A percentile compares a stretch with the other conserved stretches of the same genome.
Conservation (phyloP, 345 rosid species). For the Durio zibethinus region DNA sequence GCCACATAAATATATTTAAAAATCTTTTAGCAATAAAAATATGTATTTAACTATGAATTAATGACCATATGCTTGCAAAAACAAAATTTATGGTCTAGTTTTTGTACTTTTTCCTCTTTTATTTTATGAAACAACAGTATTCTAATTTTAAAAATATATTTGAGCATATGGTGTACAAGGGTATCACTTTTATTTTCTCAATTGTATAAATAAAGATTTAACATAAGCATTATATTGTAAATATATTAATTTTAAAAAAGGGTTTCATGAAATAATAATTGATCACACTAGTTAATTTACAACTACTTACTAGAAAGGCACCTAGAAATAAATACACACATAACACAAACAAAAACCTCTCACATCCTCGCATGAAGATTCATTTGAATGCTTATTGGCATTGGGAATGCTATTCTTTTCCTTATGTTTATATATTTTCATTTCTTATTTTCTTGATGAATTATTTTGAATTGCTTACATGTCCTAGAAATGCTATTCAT, state of each 20-base stretch:
- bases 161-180: background rate
- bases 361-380: background rate
- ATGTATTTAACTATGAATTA: background rate
- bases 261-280: too few relatives aligned
- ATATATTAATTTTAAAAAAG: too few relatives aligned
- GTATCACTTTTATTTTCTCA: background rate
- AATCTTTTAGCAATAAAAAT: background rate
- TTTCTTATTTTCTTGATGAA: too few relatives aligned
- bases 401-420: too few relatives aligned
- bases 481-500: too few relatives aligned
- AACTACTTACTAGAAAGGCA: background rate
- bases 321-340: background rate
- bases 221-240: background rate
- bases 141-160: background rate
- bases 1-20: background rate
- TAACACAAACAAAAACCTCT: background rate
- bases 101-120: background rate
- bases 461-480: too few relatives aligned
- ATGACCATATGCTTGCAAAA: background rate
- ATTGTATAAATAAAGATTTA: slow-evolving; percentile 1
- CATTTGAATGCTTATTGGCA: background rate
- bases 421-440: too few relatives aligned
- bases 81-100: background rate
- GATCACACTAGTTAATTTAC: background rate
- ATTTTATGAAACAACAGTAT: background rate